Percentiles rank a stretch among this genome's conserved stretches.
These are phyloP conservation scores for Solanum neorickii DNA, from an alignment of 257 asterid genomes.

Conservation along the genomic window DNA sequence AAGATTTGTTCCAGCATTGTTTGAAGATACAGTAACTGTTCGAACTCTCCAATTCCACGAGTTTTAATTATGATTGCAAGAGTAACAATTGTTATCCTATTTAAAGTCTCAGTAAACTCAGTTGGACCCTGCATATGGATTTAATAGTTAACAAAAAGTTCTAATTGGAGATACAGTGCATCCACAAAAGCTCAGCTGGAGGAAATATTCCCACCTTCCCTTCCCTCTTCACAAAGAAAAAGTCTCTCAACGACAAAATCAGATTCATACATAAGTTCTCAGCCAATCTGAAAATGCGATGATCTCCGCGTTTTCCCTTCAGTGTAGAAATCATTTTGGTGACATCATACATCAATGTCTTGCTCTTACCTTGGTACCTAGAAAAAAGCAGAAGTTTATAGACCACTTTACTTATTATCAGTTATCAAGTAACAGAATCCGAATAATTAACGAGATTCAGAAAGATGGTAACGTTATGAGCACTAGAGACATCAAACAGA, in stretches of 20 bases:
- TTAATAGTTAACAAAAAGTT: conserved; percentile 14
- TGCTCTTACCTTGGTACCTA: conserved; percentile 98
- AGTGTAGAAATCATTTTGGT: conserved; percentile 77
- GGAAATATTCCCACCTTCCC: conserved; percentile 58
- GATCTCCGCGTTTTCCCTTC: conserved; percentile 95
- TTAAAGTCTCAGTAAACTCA: conserved; percentile 90
- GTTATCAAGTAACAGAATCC: neutral
- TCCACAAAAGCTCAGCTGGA: conserved; percentile 3
- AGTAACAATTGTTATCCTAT: conserved; percentile 67
- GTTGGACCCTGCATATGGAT: conserved; percentile 78
- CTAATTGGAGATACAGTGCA: conserved; percentile 4
- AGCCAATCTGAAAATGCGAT: conserved; percentile 86
- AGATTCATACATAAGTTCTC: conserved; percentile 96
- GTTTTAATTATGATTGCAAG: conserved; percentile 91
- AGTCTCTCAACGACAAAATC: conserved; percentile 78
- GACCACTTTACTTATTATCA: neutral
- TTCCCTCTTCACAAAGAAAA: conserved; percentile 85
- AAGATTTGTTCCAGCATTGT: conserved; percentile 92
- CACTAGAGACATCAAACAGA: neutral
- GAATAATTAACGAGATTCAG: neutral
- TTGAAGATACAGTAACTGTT: conserved; percentile 76
- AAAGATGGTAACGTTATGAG: neutral
- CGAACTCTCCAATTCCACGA: conserved; percentile 94
- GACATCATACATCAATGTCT: conserved; percentile 77
- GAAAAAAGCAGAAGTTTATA: conserved; percentile 1